Conservation (phyloP, 805 yeast genomes). For the Lipomyces oligophaga region DNA sequence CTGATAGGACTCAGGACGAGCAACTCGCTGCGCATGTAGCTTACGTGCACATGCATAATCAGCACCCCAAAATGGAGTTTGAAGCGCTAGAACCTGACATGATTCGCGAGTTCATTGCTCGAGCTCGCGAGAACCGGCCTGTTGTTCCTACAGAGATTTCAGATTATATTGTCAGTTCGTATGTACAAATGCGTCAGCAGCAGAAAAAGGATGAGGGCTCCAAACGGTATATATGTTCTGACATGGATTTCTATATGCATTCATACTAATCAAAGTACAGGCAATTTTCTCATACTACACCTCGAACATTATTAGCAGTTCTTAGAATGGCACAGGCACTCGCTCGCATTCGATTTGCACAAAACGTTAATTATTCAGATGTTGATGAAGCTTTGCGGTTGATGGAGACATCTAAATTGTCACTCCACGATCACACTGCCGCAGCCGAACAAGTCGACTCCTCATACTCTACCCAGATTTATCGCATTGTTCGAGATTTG, state of each 20-base stretch:
- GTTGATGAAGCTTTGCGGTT: conserved; percentile 94
- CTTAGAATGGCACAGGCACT: conserved; percentile 91
- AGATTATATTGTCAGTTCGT: conserved; percentile 78
- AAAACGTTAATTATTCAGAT: conserved; percentile 67
- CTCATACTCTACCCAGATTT: conserved; percentile 64
- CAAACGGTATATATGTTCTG: too few species aligned
- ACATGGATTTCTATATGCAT: too few species aligned
- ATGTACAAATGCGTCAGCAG: conserved; percentile 89
- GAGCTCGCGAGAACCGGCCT: conserved; percentile 83
- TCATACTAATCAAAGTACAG: too few species aligned
- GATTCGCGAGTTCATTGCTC: conserved; percentile 81
- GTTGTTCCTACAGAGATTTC: conserved; percentile 78
- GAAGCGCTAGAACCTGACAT: conserved; percentile 74
- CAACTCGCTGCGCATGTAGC: conserved; percentile 90
- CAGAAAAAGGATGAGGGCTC: conserved; percentile 76
- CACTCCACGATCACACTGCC: conserved; percentile 52
- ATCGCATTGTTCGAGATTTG: conserved; percentile 61
- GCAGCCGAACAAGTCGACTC: conserved; percentile 52
- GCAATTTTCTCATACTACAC: conserved; percentile 89
- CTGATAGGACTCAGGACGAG: conserved; percentile 74
- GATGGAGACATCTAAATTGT: conserved; percentile 78
- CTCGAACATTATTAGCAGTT: conserved; percentile 88
- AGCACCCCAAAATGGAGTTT: conserved; percentile 72
- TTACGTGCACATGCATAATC: conserved; percentile 88
- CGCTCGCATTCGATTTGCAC: conserved; percentile 81